Evolutionary conservation across 495 filamentous ascomycete genomes (phyloP).

Genomic region (Neurospora terricola): DNA sequence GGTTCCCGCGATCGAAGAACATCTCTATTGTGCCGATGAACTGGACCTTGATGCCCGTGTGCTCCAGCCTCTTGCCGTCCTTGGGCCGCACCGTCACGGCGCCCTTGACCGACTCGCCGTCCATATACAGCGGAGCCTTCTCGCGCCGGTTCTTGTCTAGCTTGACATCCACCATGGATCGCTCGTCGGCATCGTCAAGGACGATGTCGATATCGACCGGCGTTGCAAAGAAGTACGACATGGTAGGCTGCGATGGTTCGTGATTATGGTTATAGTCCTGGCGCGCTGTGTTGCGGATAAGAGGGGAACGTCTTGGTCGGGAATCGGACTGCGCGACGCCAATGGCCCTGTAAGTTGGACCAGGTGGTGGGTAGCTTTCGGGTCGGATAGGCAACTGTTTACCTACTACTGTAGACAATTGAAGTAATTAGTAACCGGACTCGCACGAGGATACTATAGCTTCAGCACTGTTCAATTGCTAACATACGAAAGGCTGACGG

Average conservation of each 20-base stretch:
- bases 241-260: slow-evolving; percentile 14
- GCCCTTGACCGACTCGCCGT: slow-evolving; percentile 96
- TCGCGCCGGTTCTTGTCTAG: slow-evolving; percentile 94
- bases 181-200: slow-evolving; percentile 87
- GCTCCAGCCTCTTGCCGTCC: slow-evolving; percentile 95
- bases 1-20: slow-evolving; percentile 97
- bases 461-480: not conserved
- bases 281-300: not conserved
- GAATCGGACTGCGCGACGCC: not conserved
- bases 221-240: slow-evolving; percentile 98
- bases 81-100: slow-evolving; percentile 91
- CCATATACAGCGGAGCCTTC: slow-evolving; percentile 93
- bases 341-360: not conserved
- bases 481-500: not conserved
- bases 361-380: not conserved
- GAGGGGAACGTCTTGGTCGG: not conserved
- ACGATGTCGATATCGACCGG: slow-evolving; percentile 98
- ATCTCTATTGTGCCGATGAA: slow-evolving; percentile 97
- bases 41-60: slow-evolving; percentile 99
- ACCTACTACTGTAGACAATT: not conserved
- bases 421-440: not conserved
- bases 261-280: not conserved
- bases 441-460: not conserved
- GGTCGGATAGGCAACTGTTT: not conserved
- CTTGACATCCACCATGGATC: slow-evolving; percentile 93